A percentile compares a stretch with the other conserved stretches of the same genome.
These are phyloP conservation scores for Candida adriatica DNA, from an alignment of 805 yeast genomes.

Conservation along the genomic window DNA sequence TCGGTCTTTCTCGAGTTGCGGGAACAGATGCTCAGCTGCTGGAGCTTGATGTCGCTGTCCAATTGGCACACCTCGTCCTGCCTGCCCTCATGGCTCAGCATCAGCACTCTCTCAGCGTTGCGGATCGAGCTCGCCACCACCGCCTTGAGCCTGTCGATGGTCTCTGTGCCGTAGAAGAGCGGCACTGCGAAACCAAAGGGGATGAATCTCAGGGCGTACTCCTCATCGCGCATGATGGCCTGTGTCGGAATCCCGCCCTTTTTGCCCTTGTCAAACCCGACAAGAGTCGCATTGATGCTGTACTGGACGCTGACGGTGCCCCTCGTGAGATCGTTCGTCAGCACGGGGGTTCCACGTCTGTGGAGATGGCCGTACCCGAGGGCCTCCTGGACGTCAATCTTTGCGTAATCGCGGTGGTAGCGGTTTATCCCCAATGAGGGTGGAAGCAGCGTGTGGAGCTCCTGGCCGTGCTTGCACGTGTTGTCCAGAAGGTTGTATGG, in stretches of 20 bases:
- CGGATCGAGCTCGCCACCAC: conserved; percentile 11
- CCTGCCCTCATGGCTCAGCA: conserved; percentile 13
- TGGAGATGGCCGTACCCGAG: conserved; percentile 46
- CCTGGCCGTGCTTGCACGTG: conserved; percentile 40
- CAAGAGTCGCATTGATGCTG: conserved; percentile 49
- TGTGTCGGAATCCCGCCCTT: conserved; percentile 12
- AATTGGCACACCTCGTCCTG: conserved; percentile 15
- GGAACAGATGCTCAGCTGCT: conserved; percentile 10
- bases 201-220: conserved; percentile 31
- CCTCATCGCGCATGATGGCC: conserved; percentile 28
- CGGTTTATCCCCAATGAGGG: conserved; percentile 35
- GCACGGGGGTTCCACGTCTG: conserved; percentile 45
- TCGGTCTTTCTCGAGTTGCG: not conserved
- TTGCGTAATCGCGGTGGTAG: conserved; percentile 24
- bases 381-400: conserved; percentile 26
- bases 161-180: conserved; percentile 12
- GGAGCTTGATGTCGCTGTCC: conserved; percentile 14
- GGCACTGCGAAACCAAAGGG: conserved; percentile 32
- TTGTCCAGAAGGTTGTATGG: conserved; percentile 49
- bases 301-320: conserved; percentile 43
- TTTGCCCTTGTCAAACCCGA: conserved; percentile 31
- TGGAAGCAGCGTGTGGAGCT: conserved; percentile 31
- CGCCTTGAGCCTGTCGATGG: conserved; percentile 8
- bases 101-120: conserved; percentile 15
- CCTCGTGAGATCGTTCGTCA: conserved; percentile 43